Evolutionary conservation across 805 yeast species (phyloP).

Genomic region (Teunomyces gatunensis): DNA sequence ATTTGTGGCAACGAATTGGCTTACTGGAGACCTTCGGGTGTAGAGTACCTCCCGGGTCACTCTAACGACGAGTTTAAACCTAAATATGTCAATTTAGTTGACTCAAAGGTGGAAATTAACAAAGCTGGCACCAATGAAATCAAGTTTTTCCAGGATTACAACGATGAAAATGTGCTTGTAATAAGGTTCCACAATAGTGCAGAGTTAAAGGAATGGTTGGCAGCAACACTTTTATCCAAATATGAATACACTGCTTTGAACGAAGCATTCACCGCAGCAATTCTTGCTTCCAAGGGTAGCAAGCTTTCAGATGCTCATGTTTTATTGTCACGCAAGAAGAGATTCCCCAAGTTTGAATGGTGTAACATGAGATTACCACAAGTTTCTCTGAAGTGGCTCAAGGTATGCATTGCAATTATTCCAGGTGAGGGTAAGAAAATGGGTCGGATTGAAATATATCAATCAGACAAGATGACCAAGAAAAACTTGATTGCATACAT

Average conservation of each 20-base stretch:
- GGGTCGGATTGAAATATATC: constrained; percentile 55
- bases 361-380: constrained; percentile 60
- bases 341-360: constrained; percentile 56
- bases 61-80: constrained; percentile 45
- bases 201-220: constrained; percentile 38
- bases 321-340: constrained; percentile 47
- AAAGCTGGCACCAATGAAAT: constrained; percentile 16
- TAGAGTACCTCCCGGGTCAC: constrained; percentile 23
- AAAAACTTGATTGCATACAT: constrained; percentile 53
- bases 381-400: constrained; percentile 56
- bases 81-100: constrained; percentile 51
- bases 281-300: constrained; percentile 57
- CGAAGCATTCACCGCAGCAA: constrained; percentile 65
- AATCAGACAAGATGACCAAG: constrained; percentile 46
- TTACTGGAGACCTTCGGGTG: constrained; percentile 41
- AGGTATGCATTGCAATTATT: constrained; percentile 48
- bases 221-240: constrained; percentile 52
- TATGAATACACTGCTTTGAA: constrained; percentile 56
- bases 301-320: constrained; percentile 57
- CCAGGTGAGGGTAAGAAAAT: constrained; percentile 46
- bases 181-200: constrained; percentile 20
- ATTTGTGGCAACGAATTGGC: constrained; percentile 56
- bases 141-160: constrained; percentile 27
- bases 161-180: constrained; percentile 20
- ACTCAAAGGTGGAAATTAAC: constrained; percentile 25